Conservation (phyloP, 768 basidiomycete species). For the Termitomyces sp. region DNA sequence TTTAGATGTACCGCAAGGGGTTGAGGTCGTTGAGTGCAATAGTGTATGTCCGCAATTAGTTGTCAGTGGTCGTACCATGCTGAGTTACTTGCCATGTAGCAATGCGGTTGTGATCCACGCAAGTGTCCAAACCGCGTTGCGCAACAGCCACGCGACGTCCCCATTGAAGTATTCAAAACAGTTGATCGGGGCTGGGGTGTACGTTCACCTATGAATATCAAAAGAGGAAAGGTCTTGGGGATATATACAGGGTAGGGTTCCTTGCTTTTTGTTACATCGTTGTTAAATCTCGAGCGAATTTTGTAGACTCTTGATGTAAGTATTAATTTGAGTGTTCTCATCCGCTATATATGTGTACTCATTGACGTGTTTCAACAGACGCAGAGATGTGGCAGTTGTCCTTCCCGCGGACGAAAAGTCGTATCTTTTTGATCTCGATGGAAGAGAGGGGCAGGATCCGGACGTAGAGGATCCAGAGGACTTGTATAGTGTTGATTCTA, state of each 20-base stretch:
- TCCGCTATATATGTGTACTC: neutral
- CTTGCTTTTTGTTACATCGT: neutral
- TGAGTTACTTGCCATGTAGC: conserved; percentile 20
- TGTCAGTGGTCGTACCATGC: neutral
- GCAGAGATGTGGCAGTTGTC: conserved; percentile 36
- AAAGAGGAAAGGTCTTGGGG: conserved; percentile 58
- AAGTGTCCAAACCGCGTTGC: conserved; percentile 58
- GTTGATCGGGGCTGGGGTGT: conserved; percentile 61
- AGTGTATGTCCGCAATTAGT: conserved; percentile 31
- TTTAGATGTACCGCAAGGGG: conserved; percentile 38
- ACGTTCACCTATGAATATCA: conserved; percentile 37
- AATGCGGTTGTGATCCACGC: conserved; percentile 37
- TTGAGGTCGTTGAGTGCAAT: conserved; percentile 66
- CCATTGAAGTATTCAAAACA: conserved; percentile 69
- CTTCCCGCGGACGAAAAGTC: conserved; percentile 32
- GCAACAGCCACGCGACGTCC: conserved; percentile 51
- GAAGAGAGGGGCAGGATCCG: conserved; percentile 38
- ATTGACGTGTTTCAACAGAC: conserved; percentile 22
- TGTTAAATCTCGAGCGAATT: neutral
- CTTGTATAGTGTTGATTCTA: conserved; percentile 55
- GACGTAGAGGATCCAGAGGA: conserved; percentile 25
- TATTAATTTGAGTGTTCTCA: neutral
- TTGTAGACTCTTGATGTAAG: conserved; percentile 44
- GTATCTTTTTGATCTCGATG: conserved; percentile 65
- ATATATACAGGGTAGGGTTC: conserved; percentile 64